These are phyloP conservation scores for Lentinula sp. DNA, from an alignment of 768 basidiomycete genomes.

Conservation along the genomic window DNA sequence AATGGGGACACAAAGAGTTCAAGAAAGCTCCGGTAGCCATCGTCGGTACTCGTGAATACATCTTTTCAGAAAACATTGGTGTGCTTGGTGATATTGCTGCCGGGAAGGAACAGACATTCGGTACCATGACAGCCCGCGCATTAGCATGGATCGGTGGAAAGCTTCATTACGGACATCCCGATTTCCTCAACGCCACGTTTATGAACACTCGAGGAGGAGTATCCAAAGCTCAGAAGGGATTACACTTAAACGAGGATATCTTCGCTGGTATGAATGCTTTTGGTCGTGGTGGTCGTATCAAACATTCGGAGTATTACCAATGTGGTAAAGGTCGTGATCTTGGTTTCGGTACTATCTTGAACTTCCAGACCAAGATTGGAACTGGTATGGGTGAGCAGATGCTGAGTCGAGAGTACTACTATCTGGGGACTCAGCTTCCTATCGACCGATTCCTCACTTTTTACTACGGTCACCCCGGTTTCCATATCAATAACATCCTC, in stretches of 20 bases:
- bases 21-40: conserved; percentile 90
- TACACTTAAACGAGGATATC: conserved; percentile 99
- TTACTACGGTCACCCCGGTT: conserved; percentile 99
- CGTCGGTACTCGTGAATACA: conserved; percentile 97
- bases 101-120: conserved; percentile 99
- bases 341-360: conserved; percentile 97
- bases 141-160: conserved; percentile 98
- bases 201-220: conserved; percentile 99
- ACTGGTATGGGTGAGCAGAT: conserved; percentile 99
- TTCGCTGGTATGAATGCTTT: conserved; percentile 99
- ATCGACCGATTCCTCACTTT: conserved; percentile 99
- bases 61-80: conserved; percentile 99
- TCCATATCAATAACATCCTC: conserved; percentile 99
- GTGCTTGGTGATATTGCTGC: conserved; percentile 98
- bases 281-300: conserved; percentile 96
- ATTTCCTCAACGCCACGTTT: conserved; percentile 97
- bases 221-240: conserved; percentile 97
- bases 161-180: conserved; percentile 97
- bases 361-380: conserved; percentile 99
- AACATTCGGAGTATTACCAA: conserved; percentile 99
- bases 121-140: conserved; percentile 93
- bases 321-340: conserved; percentile 99
- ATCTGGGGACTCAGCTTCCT: conserved; percentile 95
- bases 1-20: conserved; percentile 94
- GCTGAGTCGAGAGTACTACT: conserved; percentile 99